Evolutionary conservation across 768 basidiomycete genomes (phyloP), one percentile per base, ranked within the genome.

Genomic region (Trametes cingulata): DNA sequence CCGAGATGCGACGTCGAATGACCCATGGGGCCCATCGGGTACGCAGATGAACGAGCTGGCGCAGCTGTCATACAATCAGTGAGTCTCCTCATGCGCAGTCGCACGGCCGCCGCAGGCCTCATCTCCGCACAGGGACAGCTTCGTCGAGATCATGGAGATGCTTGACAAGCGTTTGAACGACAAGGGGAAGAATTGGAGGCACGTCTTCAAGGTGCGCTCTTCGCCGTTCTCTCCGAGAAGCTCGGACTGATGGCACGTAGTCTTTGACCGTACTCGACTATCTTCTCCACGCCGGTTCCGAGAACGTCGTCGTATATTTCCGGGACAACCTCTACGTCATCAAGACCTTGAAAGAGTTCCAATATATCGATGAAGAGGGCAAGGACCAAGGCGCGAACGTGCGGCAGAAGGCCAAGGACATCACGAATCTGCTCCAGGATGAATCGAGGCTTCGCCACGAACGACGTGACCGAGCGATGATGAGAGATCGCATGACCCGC

Each of bases 111-210:
- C 22, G 22, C 50, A n/a, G 33, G 7, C 42, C 46, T 61, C 57
- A 51, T 48, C n/a, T 22, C 41, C n/a, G 29, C 2, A 7, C 65
- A 85, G 95, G 75, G 90, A 87, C 60, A 95, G 98, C 69, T 99
- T 99, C 73, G 94, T 98, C 13, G 97, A 99, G 77, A 93, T 99
- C 69, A 98, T 99, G 94, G 97, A 99, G 79, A 97, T 98, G 93
- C 82, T 99, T 49, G 97, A 98, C 76, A 98, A 99, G 76, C 87
- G 97, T 52, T 78, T 99, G 62, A 95, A 95, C 67, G 97, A 99
- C 78, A 98, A 97, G 80, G 97, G 97, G 37, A 98, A 98, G 85
- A 98, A 98, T 69, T 99, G 97, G 97, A 84, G 96, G 52, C 97
- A 99, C 79, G 96, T 98, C 58, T 98, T 97, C 85, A 98, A 98